Evolutionary conservation across 148 eudicot species (phyloP).

Genomic region (Drosera capensis): DNA sequence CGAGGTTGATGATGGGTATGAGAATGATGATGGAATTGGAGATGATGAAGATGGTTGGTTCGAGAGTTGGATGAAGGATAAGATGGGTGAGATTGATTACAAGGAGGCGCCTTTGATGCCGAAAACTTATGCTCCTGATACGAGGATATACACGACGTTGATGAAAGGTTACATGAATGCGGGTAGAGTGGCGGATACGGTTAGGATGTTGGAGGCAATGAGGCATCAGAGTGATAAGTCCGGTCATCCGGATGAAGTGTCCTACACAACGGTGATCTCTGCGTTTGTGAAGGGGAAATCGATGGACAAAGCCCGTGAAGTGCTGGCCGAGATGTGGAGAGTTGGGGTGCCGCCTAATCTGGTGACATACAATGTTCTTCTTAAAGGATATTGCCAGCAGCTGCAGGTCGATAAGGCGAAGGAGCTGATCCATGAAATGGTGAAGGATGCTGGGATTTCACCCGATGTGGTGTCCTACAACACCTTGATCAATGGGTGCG

Average conservation of each 20-base stretch:
- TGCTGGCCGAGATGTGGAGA: constrained; percentile 64
- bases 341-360: constrained; percentile 57
- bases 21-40: no score
- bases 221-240: constrained; percentile 52
- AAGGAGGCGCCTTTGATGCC: constrained; percentile 63
- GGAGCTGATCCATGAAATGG: constrained; percentile 56
- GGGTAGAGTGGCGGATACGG: constrained; percentile 67
- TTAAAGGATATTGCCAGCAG: constrained; percentile 88
- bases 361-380: constrained; percentile 70
- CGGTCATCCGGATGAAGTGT: constrained; percentile 82
- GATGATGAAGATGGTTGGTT: constrained; percentile 15
- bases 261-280: constrained; percentile 79
- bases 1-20: constrained; percentile 5
- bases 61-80: constrained; percentile 48
- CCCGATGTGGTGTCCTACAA: constrained; percentile 95
- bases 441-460: constrained; percentile 28
- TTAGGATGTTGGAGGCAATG: constrained; percentile 87
- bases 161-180: constrained; percentile 97
- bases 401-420: constrained; percentile 68
- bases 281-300: constrained; percentile 69
- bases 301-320: constrained; percentile 69
- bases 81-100: constrained; percentile 6
- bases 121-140: constrained; percentile 33
- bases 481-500: constrained; percentile 80
- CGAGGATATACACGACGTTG: constrained; percentile 78